phyloP scores from a whole-genome alignment of 805 yeast genomes.

The Candida stauntonica region DNA sequence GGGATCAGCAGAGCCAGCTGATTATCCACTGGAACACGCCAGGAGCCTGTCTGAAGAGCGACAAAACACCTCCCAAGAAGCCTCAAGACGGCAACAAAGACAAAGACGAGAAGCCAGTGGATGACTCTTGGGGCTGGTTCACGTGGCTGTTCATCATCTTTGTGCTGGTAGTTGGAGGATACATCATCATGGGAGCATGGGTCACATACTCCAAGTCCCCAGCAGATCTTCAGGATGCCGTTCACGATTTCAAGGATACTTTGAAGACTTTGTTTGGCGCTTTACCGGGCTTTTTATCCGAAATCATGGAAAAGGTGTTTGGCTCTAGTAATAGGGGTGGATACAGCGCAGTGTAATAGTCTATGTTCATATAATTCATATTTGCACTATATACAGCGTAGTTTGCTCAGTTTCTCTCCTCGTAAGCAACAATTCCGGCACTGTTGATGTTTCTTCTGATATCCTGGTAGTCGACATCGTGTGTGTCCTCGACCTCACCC shows the following conservation, averaged over 20 bases:
- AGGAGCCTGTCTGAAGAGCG: constrained; percentile 37
- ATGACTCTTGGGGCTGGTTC: constrained; percentile 69
- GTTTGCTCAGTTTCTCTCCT: constrained; percentile 15
- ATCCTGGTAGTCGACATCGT: constrained; percentile 94
- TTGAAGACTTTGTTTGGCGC: constrained; percentile 52
- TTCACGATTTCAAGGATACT: constrained; percentile 69
- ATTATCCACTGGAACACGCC: constrained; percentile 35
- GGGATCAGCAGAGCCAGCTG: constrained; percentile 23
- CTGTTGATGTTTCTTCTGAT: constrained; percentile 76
- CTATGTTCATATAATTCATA: neutral
- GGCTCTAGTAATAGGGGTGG: constrained; percentile 76
- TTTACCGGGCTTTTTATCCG: constrained; percentile 62
- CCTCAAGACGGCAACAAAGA: constrained; percentile 24
- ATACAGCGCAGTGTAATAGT: constrained; percentile 77
- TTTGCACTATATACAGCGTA: too few relatives aligned
- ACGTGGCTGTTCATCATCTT: constrained; percentile 75
- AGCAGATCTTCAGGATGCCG: constrained; percentile 67
- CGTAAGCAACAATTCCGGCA: constrained; percentile 58
- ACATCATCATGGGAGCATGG: constrained; percentile 73
- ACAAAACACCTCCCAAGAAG: constrained; percentile 25
- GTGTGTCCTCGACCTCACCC: constrained; percentile 99
- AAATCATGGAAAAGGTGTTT: constrained; percentile 61
- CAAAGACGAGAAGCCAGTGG: constrained; percentile 20
- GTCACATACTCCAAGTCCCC: constrained; percentile 62
- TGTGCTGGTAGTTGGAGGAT: constrained; percentile 65